A percentile compares a stretch with the other conserved stretches of the same genome.
These are phyloP conservation scores for Elsinoe ampelina DNA, from an alignment of 2,329 filamentous ascomycete genomes.

Conservation along the genomic window DNA sequence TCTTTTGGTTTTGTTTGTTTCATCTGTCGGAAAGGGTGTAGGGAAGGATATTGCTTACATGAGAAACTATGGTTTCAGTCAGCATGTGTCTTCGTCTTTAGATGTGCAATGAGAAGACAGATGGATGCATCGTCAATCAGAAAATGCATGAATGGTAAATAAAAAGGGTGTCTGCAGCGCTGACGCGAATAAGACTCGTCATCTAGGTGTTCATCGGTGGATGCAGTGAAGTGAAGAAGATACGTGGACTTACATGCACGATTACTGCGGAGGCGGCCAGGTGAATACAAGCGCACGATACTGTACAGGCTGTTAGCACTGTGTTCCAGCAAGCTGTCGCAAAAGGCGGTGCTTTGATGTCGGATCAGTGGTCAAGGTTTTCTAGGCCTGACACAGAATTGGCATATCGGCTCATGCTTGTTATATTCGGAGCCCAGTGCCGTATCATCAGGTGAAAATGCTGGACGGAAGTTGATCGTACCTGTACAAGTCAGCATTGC, in stretches of 20 bases:
- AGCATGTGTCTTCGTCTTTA: neutral
- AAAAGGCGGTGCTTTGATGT: constrained; percentile 17
- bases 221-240: constrained; percentile 13
- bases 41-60: constrained; percentile 7
- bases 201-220: constrained; percentile 30
- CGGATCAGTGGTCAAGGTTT: constrained; percentile 36
- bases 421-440: constrained; percentile 20
- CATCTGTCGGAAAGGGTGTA: constrained; percentile 19
- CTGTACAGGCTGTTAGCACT: neutral
- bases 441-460: constrained; percentile 18
- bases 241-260: neutral
- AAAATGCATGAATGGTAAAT: constrained; percentile 30
- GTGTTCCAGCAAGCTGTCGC: neutral
- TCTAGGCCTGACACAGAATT: constrained; percentile 35
- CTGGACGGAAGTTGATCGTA: constrained; percentile 9
- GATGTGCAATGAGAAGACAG: neutral
- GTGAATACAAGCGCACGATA: neutral
- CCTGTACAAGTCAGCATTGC: constrained; percentile 14
- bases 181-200: constrained; percentile 33
- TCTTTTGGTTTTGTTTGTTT: constrained; percentile 29
- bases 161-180: constrained; percentile 30
- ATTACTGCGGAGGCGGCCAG: neutral
- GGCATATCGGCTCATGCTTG: constrained; percentile 20
- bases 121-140: neutral
- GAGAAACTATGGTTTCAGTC: neutral